phyloP scores from a whole-genome alignment of 2,329 filamentous ascomycete genomes.

The Xylaria sp. region DNA sequence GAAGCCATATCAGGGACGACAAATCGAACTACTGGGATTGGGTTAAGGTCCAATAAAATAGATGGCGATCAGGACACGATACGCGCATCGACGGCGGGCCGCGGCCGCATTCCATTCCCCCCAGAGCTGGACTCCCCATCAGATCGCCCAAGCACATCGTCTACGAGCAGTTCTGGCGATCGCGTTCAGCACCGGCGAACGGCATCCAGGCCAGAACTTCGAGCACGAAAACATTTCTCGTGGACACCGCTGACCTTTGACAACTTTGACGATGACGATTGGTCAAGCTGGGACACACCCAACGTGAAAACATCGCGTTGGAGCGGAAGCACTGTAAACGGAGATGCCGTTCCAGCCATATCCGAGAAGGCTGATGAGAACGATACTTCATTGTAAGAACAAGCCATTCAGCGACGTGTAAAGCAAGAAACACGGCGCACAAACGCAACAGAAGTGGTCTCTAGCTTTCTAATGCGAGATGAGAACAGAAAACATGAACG shows the following conservation, averaged over 20 bases:
- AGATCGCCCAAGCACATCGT: slow-evolving; percentile 49
- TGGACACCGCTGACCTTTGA: slow-evolving; percentile 69
- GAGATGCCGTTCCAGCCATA: slow-evolving; percentile 57
- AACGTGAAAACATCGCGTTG: slow-evolving; percentile 66
- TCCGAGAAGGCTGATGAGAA: slow-evolving; percentile 61
- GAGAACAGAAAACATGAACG: slow-evolving; percentile 45
- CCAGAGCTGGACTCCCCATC: slow-evolving; percentile 52
- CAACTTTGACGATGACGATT: slow-evolving; percentile 68
- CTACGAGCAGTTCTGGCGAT: slow-evolving; percentile 46
- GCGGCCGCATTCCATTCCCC: slow-evolving; percentile 56
- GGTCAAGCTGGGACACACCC: slow-evolving; percentile 72
- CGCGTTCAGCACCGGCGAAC: slow-evolving; percentile 46
- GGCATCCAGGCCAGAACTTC: slow-evolving; percentile 51
- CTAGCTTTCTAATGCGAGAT: slow-evolving; percentile 39
- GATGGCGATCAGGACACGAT: slow-evolving; percentile 59
- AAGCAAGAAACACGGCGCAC: not conserved
- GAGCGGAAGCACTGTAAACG: slow-evolving; percentile 69
- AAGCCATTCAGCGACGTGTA: slow-evolving; percentile 25
- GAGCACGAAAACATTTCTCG: slow-evolving; percentile 64
- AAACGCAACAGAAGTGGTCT: slow-evolving; percentile 11
- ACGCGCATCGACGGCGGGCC: slow-evolving; percentile 53
- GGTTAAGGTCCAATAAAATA: slow-evolving; percentile 40
- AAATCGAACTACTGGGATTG: slow-evolving; percentile 50
- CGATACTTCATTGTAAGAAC: slow-evolving; percentile 60
- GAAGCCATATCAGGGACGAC: slow-evolving; percentile 76